A percentile compares a stretch with the other conserved stretches of the same genome.
phyloP scores from a whole-genome alignment of 352 stramenopile genomes.

The Globisporangium perplexum region DNA sequence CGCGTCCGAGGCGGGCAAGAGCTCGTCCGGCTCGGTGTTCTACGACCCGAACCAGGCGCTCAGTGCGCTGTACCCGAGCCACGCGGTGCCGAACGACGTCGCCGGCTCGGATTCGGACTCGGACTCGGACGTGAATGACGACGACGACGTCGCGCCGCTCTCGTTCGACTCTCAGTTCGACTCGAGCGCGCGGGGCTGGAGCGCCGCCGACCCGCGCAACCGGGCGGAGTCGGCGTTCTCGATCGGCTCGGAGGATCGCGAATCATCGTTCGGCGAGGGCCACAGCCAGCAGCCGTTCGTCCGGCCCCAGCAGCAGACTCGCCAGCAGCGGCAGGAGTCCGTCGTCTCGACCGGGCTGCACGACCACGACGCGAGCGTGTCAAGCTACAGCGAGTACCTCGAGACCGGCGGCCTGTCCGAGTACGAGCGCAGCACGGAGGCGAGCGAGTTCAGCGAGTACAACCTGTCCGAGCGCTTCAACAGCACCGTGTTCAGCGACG shows the following conservation, averaged over 20 bases:
- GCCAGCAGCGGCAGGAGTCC: background rate
- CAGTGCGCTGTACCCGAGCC: constrained; percentile 19
- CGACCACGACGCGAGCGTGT: constrained; percentile 6
- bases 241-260: constrained; percentile 4
- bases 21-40: constrained; percentile 23
- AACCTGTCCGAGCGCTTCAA: constrained; percentile 12
- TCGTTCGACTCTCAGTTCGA: constrained; percentile 15
- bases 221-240: constrained; percentile 7
- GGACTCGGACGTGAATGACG: constrained; percentile 23
- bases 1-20: background rate
- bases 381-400: constrained; percentile 13
- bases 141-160: constrained; percentile 20
- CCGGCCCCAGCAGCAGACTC: background rate
- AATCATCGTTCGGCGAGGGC: background rate
- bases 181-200: constrained; percentile 14
- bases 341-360: constrained; percentile 9
- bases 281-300: background rate
- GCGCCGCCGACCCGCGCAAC: constrained; percentile 14
- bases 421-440: constrained; percentile 5
- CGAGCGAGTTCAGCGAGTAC: constrained; percentile 18
- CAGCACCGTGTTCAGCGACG: constrained; percentile 34
- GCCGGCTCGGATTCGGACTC: constrained; percentile 18
- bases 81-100: constrained; percentile 24
- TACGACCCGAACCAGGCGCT: constrained; percentile 22
- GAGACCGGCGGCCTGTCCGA: constrained; percentile 10